Conservation (phyloP, 1,284 basidiomycete species). For the Boletus sp. region DNA sequence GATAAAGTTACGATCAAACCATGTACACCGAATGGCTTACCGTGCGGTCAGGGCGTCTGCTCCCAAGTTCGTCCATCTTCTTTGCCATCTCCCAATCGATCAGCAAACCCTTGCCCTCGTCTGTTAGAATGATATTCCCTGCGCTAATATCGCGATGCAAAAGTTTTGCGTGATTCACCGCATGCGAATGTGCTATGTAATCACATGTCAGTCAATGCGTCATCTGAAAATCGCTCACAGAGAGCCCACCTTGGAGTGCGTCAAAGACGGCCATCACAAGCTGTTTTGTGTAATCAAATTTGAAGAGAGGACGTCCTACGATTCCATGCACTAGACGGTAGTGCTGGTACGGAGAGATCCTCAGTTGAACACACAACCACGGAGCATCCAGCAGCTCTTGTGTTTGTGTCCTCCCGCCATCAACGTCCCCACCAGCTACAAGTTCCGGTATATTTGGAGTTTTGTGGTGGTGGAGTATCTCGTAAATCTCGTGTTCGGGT, state of each 20-base stretch:
- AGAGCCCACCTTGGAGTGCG: neutral
- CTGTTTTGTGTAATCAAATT: neutral
- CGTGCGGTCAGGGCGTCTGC: too few species aligned
- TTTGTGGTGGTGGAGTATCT: conserved; percentile 14
- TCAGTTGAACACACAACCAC: neutral
- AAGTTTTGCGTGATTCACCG: neutral
- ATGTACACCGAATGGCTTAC: too few species aligned
- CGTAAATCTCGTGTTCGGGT: conserved; percentile 29
- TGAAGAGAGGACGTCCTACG: neutral
- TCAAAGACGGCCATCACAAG: neutral
- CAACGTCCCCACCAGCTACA: neutral
- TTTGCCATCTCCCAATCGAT: conserved; percentile 14
- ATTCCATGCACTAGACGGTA: conserved; percentile 4
- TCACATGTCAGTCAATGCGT: too few species aligned
- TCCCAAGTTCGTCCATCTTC: neutral
- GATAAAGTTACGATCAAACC: too few species aligned
- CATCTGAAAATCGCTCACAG: too few species aligned
- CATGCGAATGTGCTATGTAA: conserved; percentile 6
- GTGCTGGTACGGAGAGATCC: conserved; percentile 4
- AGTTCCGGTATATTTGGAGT: conserved; percentile 13
- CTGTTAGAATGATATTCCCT: conserved; percentile 2
- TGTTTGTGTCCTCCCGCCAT: too few species aligned
- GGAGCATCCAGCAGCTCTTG: conserved; percentile 4
- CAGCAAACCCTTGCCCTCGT: neutral
- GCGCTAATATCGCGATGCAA: neutral